Conservation (phyloP, 805 yeast genomes). For the Ogataea pini region DNA sequence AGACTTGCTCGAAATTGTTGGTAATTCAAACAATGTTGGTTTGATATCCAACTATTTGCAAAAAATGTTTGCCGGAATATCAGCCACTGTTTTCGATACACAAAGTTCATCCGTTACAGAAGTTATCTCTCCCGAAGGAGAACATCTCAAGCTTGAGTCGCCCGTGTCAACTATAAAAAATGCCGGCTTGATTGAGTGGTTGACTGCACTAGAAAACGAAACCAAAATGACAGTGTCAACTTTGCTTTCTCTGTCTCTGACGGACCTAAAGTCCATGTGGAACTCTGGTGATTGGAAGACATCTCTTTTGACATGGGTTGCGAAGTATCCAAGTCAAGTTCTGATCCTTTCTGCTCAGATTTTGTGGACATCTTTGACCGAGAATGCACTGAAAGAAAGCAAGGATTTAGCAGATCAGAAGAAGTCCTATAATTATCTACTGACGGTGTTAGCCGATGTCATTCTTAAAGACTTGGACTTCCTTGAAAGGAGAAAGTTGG, state of each 20-base stretch:
- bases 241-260: constrained; percentile 36
- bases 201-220: constrained; percentile 55
- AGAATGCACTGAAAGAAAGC: constrained; percentile 18
- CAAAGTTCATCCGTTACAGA: constrained; percentile 37
- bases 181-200: constrained; percentile 60
- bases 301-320: constrained; percentile 38
- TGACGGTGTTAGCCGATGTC: constrained; percentile 32
- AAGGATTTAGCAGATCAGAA: constrained; percentile 18
- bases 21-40: constrained; percentile 51
- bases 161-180: constrained; percentile 46
- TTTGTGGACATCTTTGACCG: constrained; percentile 50
- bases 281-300: background rate
- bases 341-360: constrained; percentile 56
- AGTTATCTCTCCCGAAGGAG: constrained; percentile 67
- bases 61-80: constrained; percentile 72
- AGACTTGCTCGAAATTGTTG: constrained; percentile 80
- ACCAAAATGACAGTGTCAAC: constrained; percentile 49
- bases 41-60: constrained; percentile 58
- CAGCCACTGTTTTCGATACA: constrained; percentile 36
- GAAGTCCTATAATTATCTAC: constrained; percentile 7
- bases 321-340: constrained; percentile 55
- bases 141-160: constrained; percentile 43
- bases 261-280: constrained; percentile 20
- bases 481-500: constrained; percentile 46
- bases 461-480: constrained; percentile 32